These are phyloP conservation scores for Epichloe bromicola DNA, from an alignment of 2,329 filamentous ascomycete genomes.

Conservation along the genomic window DNA sequence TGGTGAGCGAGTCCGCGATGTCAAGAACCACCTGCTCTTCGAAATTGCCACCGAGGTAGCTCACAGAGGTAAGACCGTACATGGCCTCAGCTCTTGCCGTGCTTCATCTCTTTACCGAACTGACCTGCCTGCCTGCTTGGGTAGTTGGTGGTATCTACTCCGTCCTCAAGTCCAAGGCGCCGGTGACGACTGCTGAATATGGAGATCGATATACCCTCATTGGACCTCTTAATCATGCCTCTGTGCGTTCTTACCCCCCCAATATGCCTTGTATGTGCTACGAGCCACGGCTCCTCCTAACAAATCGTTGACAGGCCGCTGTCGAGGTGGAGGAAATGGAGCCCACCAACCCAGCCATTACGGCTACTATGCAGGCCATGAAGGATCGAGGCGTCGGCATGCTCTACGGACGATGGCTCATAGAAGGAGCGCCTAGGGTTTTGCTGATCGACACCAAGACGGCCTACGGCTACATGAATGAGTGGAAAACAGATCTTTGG, in stretches of 20 bases:
- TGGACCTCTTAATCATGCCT: slow-evolving; percentile 82
- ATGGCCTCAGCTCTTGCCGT: slow-evolving; percentile 11
- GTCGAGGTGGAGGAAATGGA: slow-evolving; percentile 93
- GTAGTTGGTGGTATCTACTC: slow-evolving; percentile 97
- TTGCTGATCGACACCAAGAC: slow-evolving; percentile 91
- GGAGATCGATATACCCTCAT: slow-evolving; percentile 92
- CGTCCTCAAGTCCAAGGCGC: slow-evolving; percentile 96
- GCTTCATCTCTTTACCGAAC: neutral
- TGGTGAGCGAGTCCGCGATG: slow-evolving; percentile 47
- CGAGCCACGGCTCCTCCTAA: slow-evolving; percentile 2
- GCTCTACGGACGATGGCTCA: slow-evolving; percentile 91
- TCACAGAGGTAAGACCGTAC: slow-evolving; percentile 59
- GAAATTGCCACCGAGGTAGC: slow-evolving; percentile 96
- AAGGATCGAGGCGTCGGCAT: slow-evolving; percentile 79
- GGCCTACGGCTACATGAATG: slow-evolving; percentile 78
- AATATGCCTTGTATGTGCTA: neutral
- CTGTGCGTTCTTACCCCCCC: slow-evolving; percentile 40
- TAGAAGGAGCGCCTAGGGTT: slow-evolving; percentile 88
- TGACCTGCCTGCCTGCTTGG: neutral
- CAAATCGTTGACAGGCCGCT: slow-evolving; percentile 51
- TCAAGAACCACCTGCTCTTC: slow-evolving; percentile 92
- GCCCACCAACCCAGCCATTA: slow-evolving; percentile 66
- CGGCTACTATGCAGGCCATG: slow-evolving; percentile 82
- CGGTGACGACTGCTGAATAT: slow-evolving; percentile 96
- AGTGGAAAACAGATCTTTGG: slow-evolving; percentile 97